Conservation (phyloP, 495 filamentous ascomycete genomes). For the Tuber umbilicatum region DNA sequence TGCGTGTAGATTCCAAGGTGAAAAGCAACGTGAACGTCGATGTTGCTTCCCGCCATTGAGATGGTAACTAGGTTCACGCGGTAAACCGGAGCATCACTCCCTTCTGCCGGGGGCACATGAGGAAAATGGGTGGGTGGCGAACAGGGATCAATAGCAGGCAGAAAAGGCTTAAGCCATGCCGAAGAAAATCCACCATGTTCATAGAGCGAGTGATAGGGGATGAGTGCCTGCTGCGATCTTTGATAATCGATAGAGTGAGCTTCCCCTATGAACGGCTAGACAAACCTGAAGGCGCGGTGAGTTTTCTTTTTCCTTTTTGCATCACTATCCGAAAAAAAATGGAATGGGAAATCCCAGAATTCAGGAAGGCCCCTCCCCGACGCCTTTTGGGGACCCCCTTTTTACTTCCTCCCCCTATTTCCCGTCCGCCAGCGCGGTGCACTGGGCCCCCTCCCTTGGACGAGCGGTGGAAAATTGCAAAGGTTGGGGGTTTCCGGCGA, state of each 20-base stretch:
- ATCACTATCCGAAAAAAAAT: neutral
- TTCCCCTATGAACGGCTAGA: neutral
- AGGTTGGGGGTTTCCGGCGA: neutral
- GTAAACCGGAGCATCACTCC: no score
- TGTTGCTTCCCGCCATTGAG: no score
- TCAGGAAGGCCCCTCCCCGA: neutral
- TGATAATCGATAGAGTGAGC: no score
- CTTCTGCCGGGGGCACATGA: no score
- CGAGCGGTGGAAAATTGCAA: neutral
- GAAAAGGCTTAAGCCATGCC: no score
- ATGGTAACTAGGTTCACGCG: no score
- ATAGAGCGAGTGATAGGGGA: neutral
- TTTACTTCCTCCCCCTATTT: neutral
- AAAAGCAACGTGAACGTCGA: no score
- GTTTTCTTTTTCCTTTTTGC: neutral
- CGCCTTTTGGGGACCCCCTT: neutral
- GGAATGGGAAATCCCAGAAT: neutral
- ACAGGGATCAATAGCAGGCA: no score
- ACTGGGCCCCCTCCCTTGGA: neutral
- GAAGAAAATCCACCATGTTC: no score
- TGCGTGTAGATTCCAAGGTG: no score
- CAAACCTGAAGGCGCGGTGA: neutral
- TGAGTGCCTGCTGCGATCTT: no score
- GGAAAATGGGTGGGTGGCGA: no score
- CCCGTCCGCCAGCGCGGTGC: neutral